phyloP scores from a whole-genome alignment of 345 rosid species.

The Hibiscus tridactylites region DNA sequence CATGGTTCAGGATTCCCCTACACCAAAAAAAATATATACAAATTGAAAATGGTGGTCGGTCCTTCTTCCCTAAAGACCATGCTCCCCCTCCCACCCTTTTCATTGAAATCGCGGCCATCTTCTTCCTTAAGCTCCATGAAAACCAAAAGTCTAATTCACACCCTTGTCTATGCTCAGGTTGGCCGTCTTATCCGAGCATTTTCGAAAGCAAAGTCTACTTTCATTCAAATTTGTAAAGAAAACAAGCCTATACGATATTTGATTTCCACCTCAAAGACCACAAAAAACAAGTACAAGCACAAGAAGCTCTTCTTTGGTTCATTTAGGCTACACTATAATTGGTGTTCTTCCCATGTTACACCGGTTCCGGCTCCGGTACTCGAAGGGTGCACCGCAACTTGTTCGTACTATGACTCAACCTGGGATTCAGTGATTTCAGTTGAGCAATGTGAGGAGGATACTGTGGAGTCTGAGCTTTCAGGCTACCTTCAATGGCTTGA shows the following conservation, averaged over 20 bases:
- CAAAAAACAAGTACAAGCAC: constrained; percentile 31
- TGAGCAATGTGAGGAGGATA: constrained; percentile 12
- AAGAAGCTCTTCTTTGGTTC: constrained; percentile 64
- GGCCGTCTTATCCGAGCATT: constrained; percentile 46
- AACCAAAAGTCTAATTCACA: constrained; percentile 54
- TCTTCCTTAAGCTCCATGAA: constrained; percentile 39
- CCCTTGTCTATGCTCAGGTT: constrained; percentile 45
- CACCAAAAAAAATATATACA: background rate
- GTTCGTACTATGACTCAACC: constrained; percentile 1
- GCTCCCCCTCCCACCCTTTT: constrained; percentile 24
- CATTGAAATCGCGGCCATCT: constrained; percentile 25
- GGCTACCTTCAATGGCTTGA: constrained; percentile 67
- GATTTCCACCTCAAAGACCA: constrained; percentile 30
- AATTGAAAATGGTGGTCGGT: constrained; percentile 22
- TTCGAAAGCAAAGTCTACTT: constrained; percentile 45
- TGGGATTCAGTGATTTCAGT: constrained; percentile 37
- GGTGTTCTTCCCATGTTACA: constrained; percentile 72
- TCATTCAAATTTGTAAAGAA: constrained; percentile 39
- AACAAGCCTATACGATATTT: constrained; percentile 27
- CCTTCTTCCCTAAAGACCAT: constrained; percentile 17
- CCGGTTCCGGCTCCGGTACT: constrained; percentile 52
- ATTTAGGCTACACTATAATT: constrained; percentile 81
- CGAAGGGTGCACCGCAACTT: constrained; percentile 22
- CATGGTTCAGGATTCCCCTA: background rate
- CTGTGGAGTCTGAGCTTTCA: constrained; percentile 35